Base-by-base conservation (phyloP, 805 yeast genomes). In the Saccharomyces mikatae region DNA sequence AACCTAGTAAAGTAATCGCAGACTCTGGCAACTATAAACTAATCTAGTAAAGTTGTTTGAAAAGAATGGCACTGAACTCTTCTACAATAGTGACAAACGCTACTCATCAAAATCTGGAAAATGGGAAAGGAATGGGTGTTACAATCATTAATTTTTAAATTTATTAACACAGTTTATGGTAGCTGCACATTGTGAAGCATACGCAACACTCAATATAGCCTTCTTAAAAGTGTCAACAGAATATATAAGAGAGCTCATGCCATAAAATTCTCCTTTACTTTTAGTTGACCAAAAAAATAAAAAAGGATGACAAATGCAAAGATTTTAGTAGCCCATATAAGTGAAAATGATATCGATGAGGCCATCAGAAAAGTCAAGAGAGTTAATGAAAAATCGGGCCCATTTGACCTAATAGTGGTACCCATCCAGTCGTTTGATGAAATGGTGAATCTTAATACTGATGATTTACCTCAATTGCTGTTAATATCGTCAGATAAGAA, bases 311-410 rank as follows among this genome's bases (percentile, higher is more conserved):
- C 24, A 1, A 21, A 31, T 3, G 26, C 26, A 24, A 54, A 54
- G 46, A 10, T 54, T 30, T 46, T 68, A 44, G 59, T 66, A 24
- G 56, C 62, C 4, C 65, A 62, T 51, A 46, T 63, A 3, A 47
- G 49, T 1, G 48, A 52, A n/a, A 54, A 58, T 6, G 58, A 57
- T 32, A 17, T 69, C 1, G 64, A 68, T 6, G 54, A 59, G 2
- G 65, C 70, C 4, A 58, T 84, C 6, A 73, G 75, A 0, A 79
- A 78, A 55, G 75, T 82, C 3, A 78, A 80, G 60, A 56, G 71
- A 0, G 74, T 84, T 51, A 72, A 83, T 60, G 55, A 63, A 24
- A 84, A 81, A 60, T 82, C 82, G 47, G 90, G 90, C 0, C 89
- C 89, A 0, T 86, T 86, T 61, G 84, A 78, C 48, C 71, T 78